Base-by-base conservation (phyloP, 73 alveolate genomes). In the Paraurostyla sp. region DNA sequence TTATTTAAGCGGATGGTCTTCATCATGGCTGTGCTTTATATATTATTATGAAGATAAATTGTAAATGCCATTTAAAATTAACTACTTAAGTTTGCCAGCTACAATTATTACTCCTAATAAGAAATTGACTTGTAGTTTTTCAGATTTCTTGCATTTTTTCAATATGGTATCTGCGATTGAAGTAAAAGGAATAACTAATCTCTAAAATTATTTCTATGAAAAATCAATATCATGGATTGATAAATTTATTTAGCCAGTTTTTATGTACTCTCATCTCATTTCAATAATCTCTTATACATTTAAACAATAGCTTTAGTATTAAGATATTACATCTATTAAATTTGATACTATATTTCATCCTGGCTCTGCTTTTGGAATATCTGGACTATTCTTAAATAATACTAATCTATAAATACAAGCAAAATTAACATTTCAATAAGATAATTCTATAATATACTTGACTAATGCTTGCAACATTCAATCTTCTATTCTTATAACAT, bases 1-100 rank as follows among this genome's bases (percentile, higher is more conserved):
- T 48, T 75, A 75, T 30, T 51, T 75, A 20, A 48, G 60, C 22
- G 60, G 60, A 49, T 57, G 69, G 71, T 32, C 56, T 11, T 20
- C 71, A 63, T 27, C 2, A 23, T 81, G 91, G 91, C 60, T 33
- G 7, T 81, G 91, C 83, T 59, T 81, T 30, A 52, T n/a, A 18
- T 81, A 81, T 45, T 41, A 27, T 25, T 81, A 33, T 83, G 7
- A 38, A 29, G 91, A 81, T 7, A 6, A 29, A 18, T 29, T 29
- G 29, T 3, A 59, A 2, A 16, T 49, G 23, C 91, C 71, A 7
- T 29, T 81, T 71, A 59, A 81, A 30, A 43, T 81, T 11, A 42
- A 60, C 27, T 60, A 50, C 38, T 25, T 15, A 9, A n/a, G 45
- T 6, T 18, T 78, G 3, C 63, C 59, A 9, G 87, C 69, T 9